Conservation (phyloP, 1,284 basidiomycete species). For the Melampsora americana region DNA sequence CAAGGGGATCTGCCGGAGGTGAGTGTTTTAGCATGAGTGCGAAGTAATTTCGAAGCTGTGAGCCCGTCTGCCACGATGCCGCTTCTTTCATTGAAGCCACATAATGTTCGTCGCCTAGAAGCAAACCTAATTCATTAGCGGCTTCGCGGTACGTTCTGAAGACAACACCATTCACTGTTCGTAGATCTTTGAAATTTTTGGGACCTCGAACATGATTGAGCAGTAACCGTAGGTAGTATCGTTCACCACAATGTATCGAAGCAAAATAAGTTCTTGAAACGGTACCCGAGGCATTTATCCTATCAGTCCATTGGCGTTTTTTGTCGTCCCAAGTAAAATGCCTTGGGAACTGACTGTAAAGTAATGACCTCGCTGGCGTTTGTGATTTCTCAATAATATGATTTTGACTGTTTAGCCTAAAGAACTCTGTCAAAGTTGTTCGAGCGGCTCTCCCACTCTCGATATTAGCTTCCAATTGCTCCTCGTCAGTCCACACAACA, state of each 20-base stretch:
- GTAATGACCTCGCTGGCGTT: not conserved
- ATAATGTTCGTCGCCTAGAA: constrained; percentile 56
- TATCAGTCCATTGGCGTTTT: no score
- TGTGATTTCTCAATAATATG: no score
- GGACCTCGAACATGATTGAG: constrained; percentile 56
- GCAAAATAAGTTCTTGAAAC: constrained; percentile 54
- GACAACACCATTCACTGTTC: constrained; percentile 50
- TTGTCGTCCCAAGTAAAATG: not conserved
- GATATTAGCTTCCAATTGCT: constrained; percentile 48
- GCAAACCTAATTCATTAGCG: constrained; percentile 57
- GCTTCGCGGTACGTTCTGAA: constrained; percentile 54
- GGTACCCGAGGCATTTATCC: not conserved
- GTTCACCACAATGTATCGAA: constrained; percentile 54
- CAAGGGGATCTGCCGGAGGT: not conserved
- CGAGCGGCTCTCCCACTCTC: constrained; percentile 55
- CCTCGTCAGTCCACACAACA: constrained; percentile 47
- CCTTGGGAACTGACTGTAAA: not conserved
- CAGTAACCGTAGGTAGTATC: constrained; percentile 56
- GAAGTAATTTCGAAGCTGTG: constrained; percentile 57
- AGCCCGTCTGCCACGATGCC: constrained; percentile 56
- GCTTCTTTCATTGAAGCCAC: constrained; percentile 57
- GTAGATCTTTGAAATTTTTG: constrained; percentile 54
- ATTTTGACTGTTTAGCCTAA: not conserved
- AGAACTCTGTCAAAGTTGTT: constrained; percentile 13
- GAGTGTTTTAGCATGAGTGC: constrained; percentile 55